These are phyloP conservation scores for Wickerhamiella dianesei DNA, from an alignment of 805 yeast species.

Conservation along the genomic window DNA sequence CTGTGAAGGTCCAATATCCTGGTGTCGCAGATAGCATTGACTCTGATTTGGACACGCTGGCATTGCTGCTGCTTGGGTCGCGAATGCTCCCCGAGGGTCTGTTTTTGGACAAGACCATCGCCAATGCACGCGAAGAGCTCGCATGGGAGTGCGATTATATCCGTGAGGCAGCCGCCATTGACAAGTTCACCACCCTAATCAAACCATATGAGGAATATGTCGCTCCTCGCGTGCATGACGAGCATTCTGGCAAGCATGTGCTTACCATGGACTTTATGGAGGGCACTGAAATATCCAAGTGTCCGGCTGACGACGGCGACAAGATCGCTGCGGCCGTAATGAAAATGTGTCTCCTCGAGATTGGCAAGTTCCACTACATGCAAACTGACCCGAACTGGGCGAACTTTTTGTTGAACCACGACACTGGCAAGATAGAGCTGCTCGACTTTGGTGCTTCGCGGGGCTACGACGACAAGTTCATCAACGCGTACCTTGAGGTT, in stretches of 20 bases:
- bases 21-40: slow-evolving; percentile 92
- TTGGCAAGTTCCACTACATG: slow-evolving; percentile 78
- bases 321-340: slow-evolving; percentile 65
- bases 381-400: slow-evolving; percentile 99
- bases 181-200: slow-evolving; percentile 50
- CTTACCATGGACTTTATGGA: slow-evolving; percentile 81
- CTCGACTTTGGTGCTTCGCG: slow-evolving; percentile 95
- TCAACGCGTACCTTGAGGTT: slow-evolving; percentile 51
- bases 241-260: slow-evolving; percentile 66
- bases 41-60: slow-evolving; percentile 76
- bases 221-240: slow-evolving; percentile 71
- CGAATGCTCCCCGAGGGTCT: slow-evolving; percentile 79
- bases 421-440: slow-evolving; percentile 63
- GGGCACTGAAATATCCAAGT: slow-evolving; percentile 67
- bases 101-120: slow-evolving; percentile 81
- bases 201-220: slow-evolving; percentile 48
- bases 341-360: slow-evolving; percentile 76
- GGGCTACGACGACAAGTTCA: slow-evolving; percentile 55
- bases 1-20: slow-evolving; percentile 93
- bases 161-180: slow-evolving; percentile 71
- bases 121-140: slow-evolving; percentile 81
- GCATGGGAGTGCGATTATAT: slow-evolving; percentile 97
- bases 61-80: slow-evolving; percentile 74
- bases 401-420: slow-evolving; percentile 69
- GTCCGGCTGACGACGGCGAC: slow-evolving; percentile 1